These are phyloP conservation scores for Quercus mongolica DNA, from an alignment of 306 rosid species.

Conservation along the genomic window DNA sequence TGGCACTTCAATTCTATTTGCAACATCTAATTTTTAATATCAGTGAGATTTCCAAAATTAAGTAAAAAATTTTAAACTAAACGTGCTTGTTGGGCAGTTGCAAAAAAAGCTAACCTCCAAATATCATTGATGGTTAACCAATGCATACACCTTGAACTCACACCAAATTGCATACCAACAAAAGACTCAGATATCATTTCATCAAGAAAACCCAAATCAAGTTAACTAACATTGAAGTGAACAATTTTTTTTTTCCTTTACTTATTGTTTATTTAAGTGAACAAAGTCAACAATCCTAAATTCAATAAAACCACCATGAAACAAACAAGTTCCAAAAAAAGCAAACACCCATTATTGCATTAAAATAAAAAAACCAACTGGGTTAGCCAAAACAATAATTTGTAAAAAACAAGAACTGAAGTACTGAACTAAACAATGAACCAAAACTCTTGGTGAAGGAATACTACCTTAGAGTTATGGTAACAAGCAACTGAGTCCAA, in stretches of 20 bases:
- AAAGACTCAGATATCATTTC: neutral
- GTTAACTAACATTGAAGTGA: neutral
- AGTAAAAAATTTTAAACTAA: no score
- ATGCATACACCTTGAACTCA: neutral
- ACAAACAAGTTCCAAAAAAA: neutral
- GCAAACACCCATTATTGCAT: neutral
- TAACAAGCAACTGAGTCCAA: constrained; percentile 56
- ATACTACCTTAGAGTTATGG: constrained; percentile 65
- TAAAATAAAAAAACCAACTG: neutral
- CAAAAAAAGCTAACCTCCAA: neutral
- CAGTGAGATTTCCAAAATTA: neutral
- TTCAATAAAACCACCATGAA: neutral
- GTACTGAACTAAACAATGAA: neutral
- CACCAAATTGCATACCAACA: neutral
- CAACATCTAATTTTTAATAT: neutral
- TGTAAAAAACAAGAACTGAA: neutral
- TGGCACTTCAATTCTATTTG: neutral
- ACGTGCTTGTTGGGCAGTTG: neutral
- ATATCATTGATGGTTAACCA: neutral
- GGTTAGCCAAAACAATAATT: neutral
- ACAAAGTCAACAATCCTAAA: neutral
- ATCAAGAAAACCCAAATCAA: neutral
- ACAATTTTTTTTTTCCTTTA: no score
- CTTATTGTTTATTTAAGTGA: neutral
- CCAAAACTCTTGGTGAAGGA: neutral